phyloP scores from a whole-genome alignment of 169 alveolate species.

The Cryptosporidium viatorum region DNA sequence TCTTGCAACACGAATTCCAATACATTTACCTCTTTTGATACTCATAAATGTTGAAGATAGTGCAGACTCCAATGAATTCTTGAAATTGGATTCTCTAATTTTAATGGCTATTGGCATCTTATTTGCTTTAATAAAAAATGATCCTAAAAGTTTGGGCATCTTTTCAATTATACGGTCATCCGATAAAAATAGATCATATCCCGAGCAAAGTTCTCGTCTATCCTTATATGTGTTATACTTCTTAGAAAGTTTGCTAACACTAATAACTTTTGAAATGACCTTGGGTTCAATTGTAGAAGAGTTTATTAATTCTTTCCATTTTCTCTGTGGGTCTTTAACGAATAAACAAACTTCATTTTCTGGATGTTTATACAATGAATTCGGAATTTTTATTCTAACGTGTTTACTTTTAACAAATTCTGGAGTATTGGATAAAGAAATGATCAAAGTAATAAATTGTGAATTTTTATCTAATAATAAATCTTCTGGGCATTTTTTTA shows the following conservation, averaged over 20 bases:
- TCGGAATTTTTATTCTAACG: constrained; percentile 21
- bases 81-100: constrained; percentile 42
- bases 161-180: constrained; percentile 76
- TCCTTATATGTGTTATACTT: constrained; percentile 77
- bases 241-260: constrained; percentile 76
- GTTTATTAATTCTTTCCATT: constrained; percentile 79
- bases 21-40: constrained; percentile 67
- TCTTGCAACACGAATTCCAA: constrained; percentile 79
- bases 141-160: constrained; percentile 76
- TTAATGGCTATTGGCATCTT: constrained; percentile 72
- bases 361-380: constrained; percentile 23
- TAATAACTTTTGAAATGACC: constrained; percentile 65
- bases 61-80: constrained; percentile 73
- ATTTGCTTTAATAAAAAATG: constrained; percentile 75
- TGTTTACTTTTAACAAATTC: constrained; percentile 68
- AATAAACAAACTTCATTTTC: constrained; percentile 77
- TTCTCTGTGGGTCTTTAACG: constrained; percentile 81
- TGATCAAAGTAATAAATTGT: constrained; percentile 28
- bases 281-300: constrained; percentile 6
- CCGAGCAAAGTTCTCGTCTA: constrained; percentile 77
- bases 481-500: constrained; percentile 19
- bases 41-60: constrained; percentile 71
- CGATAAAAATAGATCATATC: constrained; percentile 77
- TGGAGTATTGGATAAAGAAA: constrained; percentile 15
- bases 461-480: constrained; percentile 5